Conservation (phyloP, 345 rosid genomes). For the Streptanthus diversifolius region DNA sequence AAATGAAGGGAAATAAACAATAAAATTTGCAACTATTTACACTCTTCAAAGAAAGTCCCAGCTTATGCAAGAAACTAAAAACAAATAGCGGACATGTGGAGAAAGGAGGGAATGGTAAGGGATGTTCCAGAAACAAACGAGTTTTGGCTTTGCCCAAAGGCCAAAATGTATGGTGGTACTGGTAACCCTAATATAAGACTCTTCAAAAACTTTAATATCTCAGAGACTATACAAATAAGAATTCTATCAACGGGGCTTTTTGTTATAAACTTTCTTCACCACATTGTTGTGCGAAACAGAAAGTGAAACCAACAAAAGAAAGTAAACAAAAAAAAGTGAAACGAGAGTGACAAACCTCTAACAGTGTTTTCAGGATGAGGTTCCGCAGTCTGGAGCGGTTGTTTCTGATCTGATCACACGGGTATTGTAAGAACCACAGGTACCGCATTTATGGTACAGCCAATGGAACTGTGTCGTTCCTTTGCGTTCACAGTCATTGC, state of each 20-base stretch:
- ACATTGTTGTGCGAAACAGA: constrained; percentile 19
- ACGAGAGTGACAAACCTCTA: constrained; percentile 13
- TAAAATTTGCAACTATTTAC: constrained; percentile 24
- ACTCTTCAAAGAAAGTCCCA: constrained; percentile 19
- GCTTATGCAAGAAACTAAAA: constrained; percentile 2
- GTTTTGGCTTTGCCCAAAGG: background rate
- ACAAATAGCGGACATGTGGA: constrained; percentile 7
- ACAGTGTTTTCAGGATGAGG: constrained; percentile 32
- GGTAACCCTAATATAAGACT: constrained; percentile 31
- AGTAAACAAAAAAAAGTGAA: background rate
- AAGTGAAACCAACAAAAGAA: background rate
- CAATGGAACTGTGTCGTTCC: constrained; percentile 70
- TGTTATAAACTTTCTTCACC: constrained; percentile 27
- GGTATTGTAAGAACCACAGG: constrained; percentile 84
- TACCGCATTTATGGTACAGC: constrained; percentile 77
- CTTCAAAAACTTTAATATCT: constrained; percentile 27
- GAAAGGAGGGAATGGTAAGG: background rate
- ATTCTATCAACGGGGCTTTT: constrained; percentile 24
- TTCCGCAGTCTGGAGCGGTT: constrained; percentile 33
- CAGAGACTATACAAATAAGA: constrained; percentile 32
- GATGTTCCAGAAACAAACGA: constrained; percentile 15
- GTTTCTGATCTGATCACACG: constrained; percentile 60
- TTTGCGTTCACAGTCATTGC: constrained; percentile 77
- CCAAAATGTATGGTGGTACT: constrained; percentile 27
- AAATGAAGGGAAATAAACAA: background rate